Conservation (phyloP, 192 early-diverging fungal species). For the Mortierella claussenii region DNA sequence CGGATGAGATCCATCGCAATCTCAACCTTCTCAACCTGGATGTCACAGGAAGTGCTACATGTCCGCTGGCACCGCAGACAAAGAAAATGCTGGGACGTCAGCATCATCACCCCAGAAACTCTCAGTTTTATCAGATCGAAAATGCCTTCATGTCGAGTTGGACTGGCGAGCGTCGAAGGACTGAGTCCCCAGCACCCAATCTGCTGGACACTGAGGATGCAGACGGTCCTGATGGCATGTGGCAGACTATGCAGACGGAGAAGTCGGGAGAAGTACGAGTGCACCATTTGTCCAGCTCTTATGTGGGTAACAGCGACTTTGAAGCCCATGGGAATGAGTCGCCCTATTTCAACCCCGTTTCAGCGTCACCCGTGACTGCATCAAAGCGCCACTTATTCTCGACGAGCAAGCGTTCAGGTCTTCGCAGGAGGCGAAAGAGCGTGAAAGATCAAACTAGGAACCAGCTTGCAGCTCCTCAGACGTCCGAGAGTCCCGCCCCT, state of each 20-base stretch:
- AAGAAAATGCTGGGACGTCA: conserved; percentile 33
- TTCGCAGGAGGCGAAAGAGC: conserved; percentile 37
- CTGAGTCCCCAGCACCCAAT: conserved; percentile 10
- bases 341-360: conserved; percentile 12
- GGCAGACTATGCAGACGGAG: conserved; percentile 29
- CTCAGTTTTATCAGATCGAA: conserved; percentile 8
- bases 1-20: conserved; percentile 47
- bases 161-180: conserved; percentile 13
- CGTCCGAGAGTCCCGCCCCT: conserved; percentile 23
- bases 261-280: not conserved
- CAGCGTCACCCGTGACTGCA: conserved; percentile 12
- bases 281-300: conserved; percentile 2
- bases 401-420: conserved; percentile 30
- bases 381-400: conserved; percentile 40
- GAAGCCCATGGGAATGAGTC: conserved; percentile 17
- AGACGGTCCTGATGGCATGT: conserved; percentile 23
- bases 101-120: conserved; percentile 5
- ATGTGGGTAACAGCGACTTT: not conserved
- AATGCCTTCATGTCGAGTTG: conserved; percentile 12
- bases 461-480: not conserved
- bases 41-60: conserved; percentile 40
- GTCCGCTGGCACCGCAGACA: conserved; percentile 34
- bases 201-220: conserved; percentile 4
- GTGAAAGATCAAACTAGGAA: conserved; percentile 17
- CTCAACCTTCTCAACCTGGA: conserved; percentile 42